A percentile compares a stretch with the other conserved stretches of the same genome.
These are phyloP conservation scores for Endocladia muricata DNA, from an alignment of 31 red algal genomes.

Conservation along the genomic window DNA sequence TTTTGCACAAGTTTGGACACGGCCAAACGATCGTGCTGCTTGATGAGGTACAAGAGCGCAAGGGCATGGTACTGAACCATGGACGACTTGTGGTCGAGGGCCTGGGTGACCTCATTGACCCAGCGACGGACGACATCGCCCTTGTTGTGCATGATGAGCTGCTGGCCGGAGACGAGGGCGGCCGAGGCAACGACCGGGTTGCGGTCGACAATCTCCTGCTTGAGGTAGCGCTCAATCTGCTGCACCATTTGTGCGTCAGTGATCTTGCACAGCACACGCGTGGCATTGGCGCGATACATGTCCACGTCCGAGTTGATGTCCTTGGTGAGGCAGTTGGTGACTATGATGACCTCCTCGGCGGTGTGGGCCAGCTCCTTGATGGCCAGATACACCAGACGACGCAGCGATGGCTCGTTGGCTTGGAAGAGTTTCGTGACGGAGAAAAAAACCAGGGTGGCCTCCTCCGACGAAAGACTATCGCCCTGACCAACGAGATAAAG, in stretches of 20 bases:
- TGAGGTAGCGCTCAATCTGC: slow-evolving; percentile 95
- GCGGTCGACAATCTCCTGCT: slow-evolving; percentile 95
- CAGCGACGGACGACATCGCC: slow-evolving; percentile 95
- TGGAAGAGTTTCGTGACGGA: slow-evolving; percentile 95
- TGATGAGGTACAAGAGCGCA: slow-evolving; percentile 84
- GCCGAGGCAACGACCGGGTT: slow-evolving; percentile 90
- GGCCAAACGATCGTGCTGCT: slow-evolving; percentile 87
- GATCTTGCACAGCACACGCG: slow-evolving; percentile 91
- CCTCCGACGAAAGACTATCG: slow-evolving; percentile 75
- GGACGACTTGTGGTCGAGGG: slow-evolving; percentile 78
- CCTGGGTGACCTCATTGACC: slow-evolving; percentile 94
- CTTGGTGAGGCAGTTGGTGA: slow-evolving; percentile 98
- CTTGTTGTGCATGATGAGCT: slow-evolving; percentile 85
- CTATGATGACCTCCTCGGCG: slow-evolving; percentile 98
- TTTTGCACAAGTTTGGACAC: slow-evolving; percentile 82
- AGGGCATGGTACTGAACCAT: slow-evolving; percentile 99
- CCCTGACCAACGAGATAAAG: slow-evolving; percentile 92
- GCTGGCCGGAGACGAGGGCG: slow-evolving; percentile 84
- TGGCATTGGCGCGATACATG: slow-evolving; percentile 93
- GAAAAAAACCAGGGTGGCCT: slow-evolving; percentile 94
- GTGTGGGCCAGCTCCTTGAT: slow-evolving; percentile 98
- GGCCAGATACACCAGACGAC: slow-evolving; percentile 91
- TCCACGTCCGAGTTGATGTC: slow-evolving; percentile 97
- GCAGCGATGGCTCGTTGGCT: slow-evolving; percentile 74
- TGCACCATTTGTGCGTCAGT: slow-evolving; percentile 93